Evolutionary conservation across 306 rosid genomes (phyloP), one percentile per base, ranked within the genome.

Genomic region (Spatholobus suberectus): DNA sequence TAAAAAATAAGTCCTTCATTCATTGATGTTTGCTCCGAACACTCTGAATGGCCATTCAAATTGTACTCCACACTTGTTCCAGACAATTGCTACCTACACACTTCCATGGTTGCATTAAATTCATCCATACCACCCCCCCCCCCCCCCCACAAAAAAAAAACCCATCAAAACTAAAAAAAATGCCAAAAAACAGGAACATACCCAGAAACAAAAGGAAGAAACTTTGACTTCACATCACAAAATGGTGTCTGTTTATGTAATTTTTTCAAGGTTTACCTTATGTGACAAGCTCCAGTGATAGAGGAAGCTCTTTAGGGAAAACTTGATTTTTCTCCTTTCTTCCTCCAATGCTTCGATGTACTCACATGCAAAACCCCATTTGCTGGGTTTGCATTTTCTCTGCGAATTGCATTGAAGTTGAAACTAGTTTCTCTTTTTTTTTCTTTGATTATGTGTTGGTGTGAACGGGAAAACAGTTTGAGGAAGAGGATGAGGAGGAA

Each of bases 251-350:
- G 26, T 20, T 35, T 20, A 1, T 29, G 38, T 1, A 7, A 1
- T 40, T 2, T 23, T 62, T 62, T 20, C 9, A 10, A 17, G 61
- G 61, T 54, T 51, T 24, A 95, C 99, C 97, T 85, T 93, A 96
- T 0, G 88, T 82, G 37, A 95, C 92, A 82, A 95, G 94, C 79
- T 95, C 94, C 34, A 92, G 80, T 3, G 97, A 92, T 15, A 93
- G 89, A 41, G 99, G 99, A 24, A 95, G 91, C 78, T 95, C 99
- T 21, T 89, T 85, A 37, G 88, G 83, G 51, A 95, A 95, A 71
- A 93, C 90, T 23, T 90, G 92, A 43, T 90, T 86, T 95, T 95
- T 1, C 13, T 62, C 71, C 87, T 87, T 76, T 95, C 99, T 63
- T 78, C 86, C 51, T 92, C 96, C 59, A 95, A 80, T 37, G 92